These are phyloP conservation scores for Backusella liffmaniae DNA, from an alignment of 192 early-diverging fungal species.

Conservation along the genomic window DNA sequence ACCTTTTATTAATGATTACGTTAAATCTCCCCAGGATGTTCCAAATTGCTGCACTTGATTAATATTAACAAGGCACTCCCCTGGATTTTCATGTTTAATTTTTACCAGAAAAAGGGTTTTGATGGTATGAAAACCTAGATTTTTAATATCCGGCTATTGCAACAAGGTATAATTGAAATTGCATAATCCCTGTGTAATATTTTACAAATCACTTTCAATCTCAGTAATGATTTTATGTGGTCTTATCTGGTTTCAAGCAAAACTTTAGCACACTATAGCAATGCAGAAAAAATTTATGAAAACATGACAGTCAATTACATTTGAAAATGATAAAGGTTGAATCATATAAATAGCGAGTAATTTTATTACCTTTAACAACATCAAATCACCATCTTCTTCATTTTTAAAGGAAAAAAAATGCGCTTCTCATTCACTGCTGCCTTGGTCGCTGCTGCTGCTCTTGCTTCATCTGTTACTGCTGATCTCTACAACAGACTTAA, in stretches of 20 bases:
- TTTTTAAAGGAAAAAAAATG: not conserved
- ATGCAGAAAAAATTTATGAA: not conserved
- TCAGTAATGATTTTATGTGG: not conserved
- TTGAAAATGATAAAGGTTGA: not conserved
- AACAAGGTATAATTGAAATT: not conserved
- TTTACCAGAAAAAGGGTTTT: no score
- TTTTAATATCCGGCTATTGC: not conserved
- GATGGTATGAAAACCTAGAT: not conserved
- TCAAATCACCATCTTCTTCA: not conserved
- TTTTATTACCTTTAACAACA: not conserved
- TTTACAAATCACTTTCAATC: not conserved
- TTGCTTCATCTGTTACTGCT: no score
- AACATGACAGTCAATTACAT: not conserved
- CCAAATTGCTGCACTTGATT: not conserved
- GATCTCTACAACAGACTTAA: no score
- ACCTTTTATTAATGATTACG: not conserved
- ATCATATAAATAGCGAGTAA: not conserved
- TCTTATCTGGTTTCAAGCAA: not conserved
- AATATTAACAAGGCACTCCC: not conserved
- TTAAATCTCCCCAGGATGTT: not conserved
- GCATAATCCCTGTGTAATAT: not conserved
- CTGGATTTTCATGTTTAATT: not conserved
- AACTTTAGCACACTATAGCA: not conserved
- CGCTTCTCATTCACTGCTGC: no score
- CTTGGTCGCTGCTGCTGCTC: no score